Evolutionary conservation across 768 basidiomycete genomes (phyloP), one percentile per base, ranked within the genome.

Genomic region (Lyophyllum semitale): DNA sequence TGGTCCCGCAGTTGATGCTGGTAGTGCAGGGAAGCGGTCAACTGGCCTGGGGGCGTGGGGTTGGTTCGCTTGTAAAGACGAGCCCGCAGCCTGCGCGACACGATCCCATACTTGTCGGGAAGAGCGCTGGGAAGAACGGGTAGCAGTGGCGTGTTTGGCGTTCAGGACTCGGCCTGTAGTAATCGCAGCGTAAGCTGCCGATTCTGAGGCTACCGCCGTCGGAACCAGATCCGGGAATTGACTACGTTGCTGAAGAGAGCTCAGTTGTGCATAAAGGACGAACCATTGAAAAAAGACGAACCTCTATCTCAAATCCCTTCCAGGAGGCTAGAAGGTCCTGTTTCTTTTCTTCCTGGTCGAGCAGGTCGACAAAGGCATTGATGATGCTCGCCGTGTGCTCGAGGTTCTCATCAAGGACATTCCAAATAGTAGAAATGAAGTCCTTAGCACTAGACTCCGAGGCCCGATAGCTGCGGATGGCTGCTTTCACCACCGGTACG

Each of bases 401-500:
- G 20, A 89, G 68, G 41, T 74, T 72, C 48, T 66, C 63, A 53
- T 78, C 74, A 71, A 89, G 68, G 42, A 78, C 79, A 65, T 87
- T 91, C 87, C 87, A 96, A n/a, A 95, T 77, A 0, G 91, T 95
- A 37, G 87, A 87, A 48, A 98, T 87, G 58, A 98, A 77, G 69
- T 96, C 96, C 3, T 85, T 79, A 2, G 94, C 90, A 37, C 82
- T 84, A 8, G 85, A 83, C 67, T 99, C 95, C 38, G 85, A 85
- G 2, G 79, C 69, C 23, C 84, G 81, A 72, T 89, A 99, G 26
- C 89, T 84, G 9, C 92, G 87, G 30, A 92, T 82, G 25, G 93
- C 87, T 13, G 90, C 83, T 63, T 84, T 87, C 25, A 89, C 80
- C 0, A 84, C 86, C 13, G 85, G 73, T 2, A 83, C 70, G 0